These are phyloP conservation scores for Erodium maritimum DNA, from an alignment of 345 rosid genomes.

Conservation along the genomic window DNA sequence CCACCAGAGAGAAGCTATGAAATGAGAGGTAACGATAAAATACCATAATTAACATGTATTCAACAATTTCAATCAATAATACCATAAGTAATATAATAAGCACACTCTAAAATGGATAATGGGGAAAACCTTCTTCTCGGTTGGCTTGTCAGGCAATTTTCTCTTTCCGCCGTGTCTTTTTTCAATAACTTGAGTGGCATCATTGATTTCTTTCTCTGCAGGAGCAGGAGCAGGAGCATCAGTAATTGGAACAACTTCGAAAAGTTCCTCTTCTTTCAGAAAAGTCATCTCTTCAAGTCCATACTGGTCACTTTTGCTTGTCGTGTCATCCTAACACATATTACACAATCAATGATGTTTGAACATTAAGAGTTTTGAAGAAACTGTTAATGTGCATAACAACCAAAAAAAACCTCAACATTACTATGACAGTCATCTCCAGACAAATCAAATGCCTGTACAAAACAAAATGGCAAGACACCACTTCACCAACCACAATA, in stretches of 20 bases:
- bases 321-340: slow-evolving; percentile 30
- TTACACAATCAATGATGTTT: background rate
- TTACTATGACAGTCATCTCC: background rate
- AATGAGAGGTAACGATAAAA: background rate
- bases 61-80: background rate
- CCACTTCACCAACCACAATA: background rate
- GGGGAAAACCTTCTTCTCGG: slow-evolving; percentile 53
- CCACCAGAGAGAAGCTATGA: background rate
- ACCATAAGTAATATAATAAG: background rate
- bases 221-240: slow-evolving; percentile 35
- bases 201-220: slow-evolving; percentile 31
- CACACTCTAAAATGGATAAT: background rate
- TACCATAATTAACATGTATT: background rate
- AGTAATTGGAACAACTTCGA: slow-evolving; percentile 25
- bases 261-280: slow-evolving; percentile 63
- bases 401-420: background rate
- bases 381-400: background rate
- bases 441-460: background rate
- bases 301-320: slow-evolving; percentile 29
- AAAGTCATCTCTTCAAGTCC: slow-evolving; percentile 81
- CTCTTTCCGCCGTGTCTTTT: slow-evolving; percentile 45
- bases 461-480: too few relatives aligned
- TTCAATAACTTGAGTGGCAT: slow-evolving; percentile 26
- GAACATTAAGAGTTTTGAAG: background rate
- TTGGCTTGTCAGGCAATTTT: slow-evolving; percentile 42